These are phyloP conservation scores for Ramaria sp. DNA, from an alignment of 768 basidiomycete species.

Conservation along the genomic window DNA sequence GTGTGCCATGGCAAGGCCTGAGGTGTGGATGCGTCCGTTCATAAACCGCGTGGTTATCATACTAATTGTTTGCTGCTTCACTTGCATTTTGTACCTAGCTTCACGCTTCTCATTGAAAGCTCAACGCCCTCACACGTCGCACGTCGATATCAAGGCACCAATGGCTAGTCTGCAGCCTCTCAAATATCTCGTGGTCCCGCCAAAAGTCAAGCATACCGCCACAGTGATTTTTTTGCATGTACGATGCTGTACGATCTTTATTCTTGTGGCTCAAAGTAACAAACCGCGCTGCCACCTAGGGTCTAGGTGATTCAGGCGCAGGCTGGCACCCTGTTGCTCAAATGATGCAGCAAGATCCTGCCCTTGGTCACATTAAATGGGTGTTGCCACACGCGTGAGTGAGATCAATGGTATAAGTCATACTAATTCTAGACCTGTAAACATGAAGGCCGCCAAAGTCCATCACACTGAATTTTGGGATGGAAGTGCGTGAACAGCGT, in stretches of 20 bases:
- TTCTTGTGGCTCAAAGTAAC: slow-evolving; percentile 5
- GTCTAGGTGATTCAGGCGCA: slow-evolving; percentile 62
- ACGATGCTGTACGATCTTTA: slow-evolving; percentile 18
- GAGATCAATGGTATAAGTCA: slow-evolving; percentile 8
- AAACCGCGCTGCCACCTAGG: slow-evolving; percentile 29
- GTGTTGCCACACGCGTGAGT: slow-evolving; percentile 75
- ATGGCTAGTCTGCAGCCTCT: slow-evolving; percentile 24
- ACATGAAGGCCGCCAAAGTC: slow-evolving; percentile 34
- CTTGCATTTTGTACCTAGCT: neutral
- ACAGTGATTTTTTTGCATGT: slow-evolving; percentile 90
- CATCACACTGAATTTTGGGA: slow-evolving; percentile 68
- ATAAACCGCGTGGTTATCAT: neutral
- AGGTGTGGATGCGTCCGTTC: neutral
- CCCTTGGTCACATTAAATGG: slow-evolving; percentile 77
- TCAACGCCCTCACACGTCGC: neutral
- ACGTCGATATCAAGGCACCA: neutral
- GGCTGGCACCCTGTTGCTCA: slow-evolving; percentile 75
- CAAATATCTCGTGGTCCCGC: slow-evolving; percentile 42
- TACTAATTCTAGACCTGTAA: slow-evolving; percentile 2
- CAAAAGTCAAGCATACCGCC: slow-evolving; percentile 60
- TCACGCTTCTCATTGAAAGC: neutral
- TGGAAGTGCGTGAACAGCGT: slow-evolving; percentile 17
- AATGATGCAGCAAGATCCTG: slow-evolving; percentile 44
- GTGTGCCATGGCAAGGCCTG: too few species aligned
- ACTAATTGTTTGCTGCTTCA: neutral